Evolutionary conservation across 2,329 filamentous ascomycete genomes (phyloP).

Genomic region (Grosmannia serpens): DNA sequence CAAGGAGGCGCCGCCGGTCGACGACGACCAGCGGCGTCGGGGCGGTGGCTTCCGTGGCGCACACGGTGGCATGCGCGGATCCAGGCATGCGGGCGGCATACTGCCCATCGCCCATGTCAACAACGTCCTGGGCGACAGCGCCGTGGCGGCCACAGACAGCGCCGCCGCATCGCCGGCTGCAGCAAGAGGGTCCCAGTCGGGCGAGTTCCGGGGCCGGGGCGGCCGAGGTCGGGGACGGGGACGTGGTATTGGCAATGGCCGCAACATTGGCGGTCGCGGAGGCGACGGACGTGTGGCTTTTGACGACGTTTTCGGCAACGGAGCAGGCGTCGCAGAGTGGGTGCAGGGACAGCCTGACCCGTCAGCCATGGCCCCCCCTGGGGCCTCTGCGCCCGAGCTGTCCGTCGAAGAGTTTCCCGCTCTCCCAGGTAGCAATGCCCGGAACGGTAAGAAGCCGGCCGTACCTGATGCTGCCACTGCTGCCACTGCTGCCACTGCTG

Average conservation of each 20-base stretch:
- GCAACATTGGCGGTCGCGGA: slow-evolving; percentile 21
- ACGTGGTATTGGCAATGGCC: slow-evolving; percentile 14
- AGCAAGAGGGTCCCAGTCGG: slow-evolving; percentile 17
- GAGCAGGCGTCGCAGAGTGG: slow-evolving; percentile 12
- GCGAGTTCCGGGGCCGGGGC: slow-evolving; percentile 23
- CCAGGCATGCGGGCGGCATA: slow-evolving; percentile 7
- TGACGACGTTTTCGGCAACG: slow-evolving; percentile 11
- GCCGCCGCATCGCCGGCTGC: not conserved
- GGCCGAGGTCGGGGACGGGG: slow-evolving; percentile 20
- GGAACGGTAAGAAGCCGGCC: slow-evolving; percentile 10
- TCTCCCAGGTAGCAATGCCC: slow-evolving; percentile 18
- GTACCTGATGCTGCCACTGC: slow-evolving; percentile 6
- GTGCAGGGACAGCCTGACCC: slow-evolving; percentile 12
- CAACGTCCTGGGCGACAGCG: not conserved
- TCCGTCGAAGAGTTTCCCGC: slow-evolving; percentile 28
- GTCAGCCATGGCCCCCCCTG: slow-evolving; percentile 15
- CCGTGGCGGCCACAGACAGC: not conserved
- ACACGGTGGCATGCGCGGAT: slow-evolving; percentile 9
- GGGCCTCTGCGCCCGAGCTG: slow-evolving; percentile 15
- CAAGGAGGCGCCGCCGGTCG: slow-evolving; percentile 32
- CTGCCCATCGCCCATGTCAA: not conserved
- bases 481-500: slow-evolving; percentile 18
- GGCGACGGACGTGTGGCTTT: slow-evolving; percentile 9
- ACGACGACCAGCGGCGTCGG: slow-evolving; percentile 23
- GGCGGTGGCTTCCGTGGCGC: slow-evolving; percentile 3